Evolutionary conservation across 2,329 filamentous ascomycete species (phyloP).

Genomic region (Lecanosticta acicola): DNA sequence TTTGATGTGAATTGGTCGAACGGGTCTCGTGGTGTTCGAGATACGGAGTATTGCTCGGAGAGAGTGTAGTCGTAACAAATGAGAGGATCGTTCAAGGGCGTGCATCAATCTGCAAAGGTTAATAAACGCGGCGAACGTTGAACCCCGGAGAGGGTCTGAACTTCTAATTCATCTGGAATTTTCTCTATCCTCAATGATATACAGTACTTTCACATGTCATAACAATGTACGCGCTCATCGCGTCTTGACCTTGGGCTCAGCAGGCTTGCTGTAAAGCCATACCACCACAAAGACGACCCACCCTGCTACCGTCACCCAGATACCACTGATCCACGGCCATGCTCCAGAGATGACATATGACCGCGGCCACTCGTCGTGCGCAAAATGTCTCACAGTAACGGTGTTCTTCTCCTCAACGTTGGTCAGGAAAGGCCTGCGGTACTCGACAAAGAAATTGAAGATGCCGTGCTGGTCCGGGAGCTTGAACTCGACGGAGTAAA

Average conservation of each 20-base stretch:
- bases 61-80: no score
- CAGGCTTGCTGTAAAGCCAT: conserved; percentile 75
- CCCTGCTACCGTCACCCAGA: conserved; percentile 74
- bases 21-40: no score
- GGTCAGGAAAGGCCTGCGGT: conserved; percentile 88
- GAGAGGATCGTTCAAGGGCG: no score
- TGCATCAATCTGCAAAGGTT: no score
- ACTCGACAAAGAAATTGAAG: conserved; percentile 97
- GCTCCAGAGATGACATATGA: conserved; percentile 85
- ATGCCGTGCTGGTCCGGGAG: conserved; percentile 97
- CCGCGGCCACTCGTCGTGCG: conserved; percentile 92
- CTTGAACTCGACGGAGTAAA: conserved; percentile 70
- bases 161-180: neutral
- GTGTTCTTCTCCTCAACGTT: conserved; percentile 90
- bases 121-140: no score
- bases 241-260: conserved; percentile 34
- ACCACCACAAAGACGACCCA: conserved; percentile 80
- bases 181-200: conserved; percentile 2
- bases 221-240: conserved; percentile 11
- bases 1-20: no score
- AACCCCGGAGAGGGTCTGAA: neutral
- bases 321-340: conserved; percentile 90
- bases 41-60: no score
- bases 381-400: conserved; percentile 91
- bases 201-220: conserved; percentile 2